A percentile compares a stretch with the other conserved stretches of the same genome.
Conservation (phyloP, 164 flowering plant genomes). For the Saururus chinensis region DNA sequence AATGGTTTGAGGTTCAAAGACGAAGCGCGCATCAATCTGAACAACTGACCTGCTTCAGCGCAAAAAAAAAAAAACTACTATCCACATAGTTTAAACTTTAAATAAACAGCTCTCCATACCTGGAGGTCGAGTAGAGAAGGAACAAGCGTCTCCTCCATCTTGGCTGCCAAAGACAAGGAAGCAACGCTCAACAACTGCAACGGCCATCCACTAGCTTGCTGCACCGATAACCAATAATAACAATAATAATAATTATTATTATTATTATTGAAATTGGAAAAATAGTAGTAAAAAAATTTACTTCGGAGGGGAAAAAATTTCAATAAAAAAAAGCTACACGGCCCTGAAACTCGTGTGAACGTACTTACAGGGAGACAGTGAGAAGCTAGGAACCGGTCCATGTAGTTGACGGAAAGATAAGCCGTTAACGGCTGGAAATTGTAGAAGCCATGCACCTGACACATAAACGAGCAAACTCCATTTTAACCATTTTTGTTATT, state of each 20-base stretch:
- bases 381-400: slow-evolving; percentile 54
- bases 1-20: slow-evolving; percentile 40
- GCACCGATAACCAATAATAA: slow-evolving; percentile 13
- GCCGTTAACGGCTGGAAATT: slow-evolving; percentile 32
- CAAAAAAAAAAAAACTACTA: not conserved
- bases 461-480: too few species aligned
- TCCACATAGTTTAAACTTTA: not conserved
- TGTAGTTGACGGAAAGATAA: slow-evolving; percentile 57
- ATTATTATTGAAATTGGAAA: not conserved
- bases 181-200: slow-evolving; percentile 34
- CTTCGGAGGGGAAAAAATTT: not conserved
- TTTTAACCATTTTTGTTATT: too few species aligned
- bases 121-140: slow-evolving; percentile 32
- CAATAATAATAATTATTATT: not conserved
- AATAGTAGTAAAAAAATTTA: not conserved
- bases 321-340: not conserved
- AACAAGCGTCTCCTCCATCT: slow-evolving; percentile 38
- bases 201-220: slow-evolving; percentile 59
- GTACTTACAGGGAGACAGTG: slow-evolving; percentile 37
- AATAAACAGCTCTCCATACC: slow-evolving; percentile 17
- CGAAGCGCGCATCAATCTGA: slow-evolving; percentile 29
- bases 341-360: too few species aligned
- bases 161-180: slow-evolving; percentile 49
- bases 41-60: not conserved
- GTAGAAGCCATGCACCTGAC: slow-evolving; percentile 20